Evolutionary conservation across 75 land plant genomes (phyloP).

Genomic region (Azolla pinnata): DNA sequence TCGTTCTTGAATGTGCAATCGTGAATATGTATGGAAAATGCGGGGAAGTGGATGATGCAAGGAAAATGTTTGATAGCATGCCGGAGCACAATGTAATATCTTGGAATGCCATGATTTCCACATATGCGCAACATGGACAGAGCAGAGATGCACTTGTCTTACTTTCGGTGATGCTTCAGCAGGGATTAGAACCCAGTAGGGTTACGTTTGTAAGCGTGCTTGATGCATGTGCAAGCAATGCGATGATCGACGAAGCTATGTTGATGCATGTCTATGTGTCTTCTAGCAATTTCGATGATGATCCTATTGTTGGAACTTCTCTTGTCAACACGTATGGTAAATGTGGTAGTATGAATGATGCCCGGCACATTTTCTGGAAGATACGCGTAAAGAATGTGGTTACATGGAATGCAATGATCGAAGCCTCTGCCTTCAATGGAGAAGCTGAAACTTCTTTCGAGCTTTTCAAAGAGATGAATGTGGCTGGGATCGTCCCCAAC

Average conservation of each 20-base stretch:
- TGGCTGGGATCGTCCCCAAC: constrained; percentile 8
- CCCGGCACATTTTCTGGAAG: constrained; percentile 1
- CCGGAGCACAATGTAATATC: constrained; percentile 1
- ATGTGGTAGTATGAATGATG: constrained; percentile 4
- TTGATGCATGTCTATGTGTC: constrained; percentile 1
- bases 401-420: constrained; percentile 16
- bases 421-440: constrained; percentile 13
- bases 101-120: constrained; percentile 10
- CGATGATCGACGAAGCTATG: neutral
- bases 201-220: constrained; percentile 7
- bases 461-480: constrained; percentile 7
- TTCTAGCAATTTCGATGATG: constrained; percentile 7
- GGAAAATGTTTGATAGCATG: constrained; percentile 1
- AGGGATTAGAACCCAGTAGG: constrained; percentile 1
- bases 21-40: constrained; percentile 19
- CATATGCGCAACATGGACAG: constrained; percentile 7
- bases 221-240: constrained; percentile 7
- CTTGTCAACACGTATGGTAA: constrained; percentile 9
- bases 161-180: constrained; percentile 2
- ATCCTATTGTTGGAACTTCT: constrained; percentile 9
- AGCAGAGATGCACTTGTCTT: constrained; percentile 7
- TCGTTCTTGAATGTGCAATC: constrained; percentile 5
- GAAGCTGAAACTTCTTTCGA: neutral
- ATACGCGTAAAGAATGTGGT: neutral
- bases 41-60: constrained; percentile 12